These are phyloP conservation scores for Buddleja alternifolia DNA, from an alignment of 257 asterid genomes.

Conservation along the genomic window DNA sequence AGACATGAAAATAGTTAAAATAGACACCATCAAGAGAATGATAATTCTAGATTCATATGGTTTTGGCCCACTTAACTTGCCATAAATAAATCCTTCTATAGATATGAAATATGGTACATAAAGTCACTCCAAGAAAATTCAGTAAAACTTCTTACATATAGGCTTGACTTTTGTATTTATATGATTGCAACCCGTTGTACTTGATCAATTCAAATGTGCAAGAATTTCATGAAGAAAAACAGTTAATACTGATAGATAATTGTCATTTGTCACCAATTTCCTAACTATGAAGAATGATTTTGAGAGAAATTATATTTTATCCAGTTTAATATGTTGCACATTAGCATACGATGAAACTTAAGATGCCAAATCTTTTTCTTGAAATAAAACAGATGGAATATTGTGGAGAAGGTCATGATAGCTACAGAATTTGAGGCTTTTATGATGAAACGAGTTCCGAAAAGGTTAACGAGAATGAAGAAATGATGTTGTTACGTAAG, in stretches of 20 bases:
- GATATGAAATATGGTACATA: background rate
- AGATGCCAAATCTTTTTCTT: background rate
- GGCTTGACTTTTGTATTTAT: too few relatives aligned
- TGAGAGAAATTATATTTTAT: background rate
- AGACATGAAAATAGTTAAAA: background rate
- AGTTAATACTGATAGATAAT: background rate
- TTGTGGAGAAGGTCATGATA: background rate
- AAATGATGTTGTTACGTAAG: background rate
- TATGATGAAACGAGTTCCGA: background rate
- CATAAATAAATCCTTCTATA: background rate
- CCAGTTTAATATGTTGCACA: background rate
- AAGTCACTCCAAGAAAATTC: background rate
- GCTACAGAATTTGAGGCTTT: background rate
- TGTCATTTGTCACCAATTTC: background rate
- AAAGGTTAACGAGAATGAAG: background rate
- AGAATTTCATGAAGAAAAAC: background rate
- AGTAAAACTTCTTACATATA: background rate
- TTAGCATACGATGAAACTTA: background rate
- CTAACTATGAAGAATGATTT: background rate
- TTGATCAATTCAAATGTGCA: background rate
- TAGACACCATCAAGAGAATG: background rate
- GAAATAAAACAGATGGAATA: background rate
- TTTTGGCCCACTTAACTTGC: background rate
- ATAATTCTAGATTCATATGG: too few relatives aligned
- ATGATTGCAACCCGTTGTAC: too few relatives aligned